Conservation (phyloP, 306 rosid species). For the Cyclanthera cordifolia region DNA sequence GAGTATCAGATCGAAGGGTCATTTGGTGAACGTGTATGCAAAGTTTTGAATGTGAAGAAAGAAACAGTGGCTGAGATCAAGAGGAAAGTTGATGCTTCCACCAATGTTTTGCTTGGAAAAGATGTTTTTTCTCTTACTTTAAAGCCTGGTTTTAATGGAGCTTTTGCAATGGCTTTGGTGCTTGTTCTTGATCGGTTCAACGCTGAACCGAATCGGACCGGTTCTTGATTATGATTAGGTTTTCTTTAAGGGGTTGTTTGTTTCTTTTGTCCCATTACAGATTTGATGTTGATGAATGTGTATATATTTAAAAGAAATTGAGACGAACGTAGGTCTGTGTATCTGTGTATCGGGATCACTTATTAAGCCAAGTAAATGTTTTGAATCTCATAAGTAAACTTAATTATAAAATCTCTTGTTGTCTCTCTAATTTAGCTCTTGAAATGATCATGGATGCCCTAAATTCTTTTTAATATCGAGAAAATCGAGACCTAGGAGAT, state of each 20-base stretch:
- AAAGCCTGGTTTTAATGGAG: conserved; percentile 67
- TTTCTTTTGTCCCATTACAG: background rate
- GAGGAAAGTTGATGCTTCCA: conserved; percentile 77
- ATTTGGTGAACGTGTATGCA: conserved; percentile 53
- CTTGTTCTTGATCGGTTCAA: conserved; percentile 72
- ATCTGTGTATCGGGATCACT: too few species aligned
- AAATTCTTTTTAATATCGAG: too few species aligned
- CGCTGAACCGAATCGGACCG: conserved; percentile 25
- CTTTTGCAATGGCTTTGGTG: conserved; percentile 79
- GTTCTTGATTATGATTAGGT: conserved; percentile 7
- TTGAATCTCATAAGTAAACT: too few species aligned
- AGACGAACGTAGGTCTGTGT: too few species aligned
- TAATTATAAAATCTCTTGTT: too few species aligned
- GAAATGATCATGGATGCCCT: too few species aligned
- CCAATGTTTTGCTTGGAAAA: conserved; percentile 69
- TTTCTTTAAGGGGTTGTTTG: background rate
- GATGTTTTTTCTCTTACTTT: conserved; percentile 69
- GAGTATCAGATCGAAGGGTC: conserved; percentile 77
- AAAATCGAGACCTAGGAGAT: too few species aligned
- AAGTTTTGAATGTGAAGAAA: conserved; percentile 25
- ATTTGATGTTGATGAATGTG: too few species aligned
- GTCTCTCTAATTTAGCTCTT: too few species aligned
- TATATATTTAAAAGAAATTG: too few species aligned
- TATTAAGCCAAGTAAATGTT: too few species aligned
- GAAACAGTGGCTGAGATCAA: conserved; percentile 60